These are phyloP conservation scores for Hyphopichia pseudoburtonii DNA, from an alignment of 1,139 yeast species.

Conservation along the genomic window DNA sequence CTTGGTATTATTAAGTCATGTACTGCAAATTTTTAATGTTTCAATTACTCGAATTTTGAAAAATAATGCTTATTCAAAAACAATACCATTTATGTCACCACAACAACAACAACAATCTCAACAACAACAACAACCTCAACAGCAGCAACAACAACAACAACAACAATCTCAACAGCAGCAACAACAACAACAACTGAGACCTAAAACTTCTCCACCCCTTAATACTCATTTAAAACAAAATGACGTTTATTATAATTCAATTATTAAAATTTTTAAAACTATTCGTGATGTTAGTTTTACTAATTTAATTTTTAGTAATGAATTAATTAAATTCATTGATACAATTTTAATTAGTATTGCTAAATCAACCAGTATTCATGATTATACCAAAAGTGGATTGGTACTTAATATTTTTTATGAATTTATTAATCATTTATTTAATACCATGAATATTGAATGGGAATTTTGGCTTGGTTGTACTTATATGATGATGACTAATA, in stretches of 20 bases:
- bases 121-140: conserved; percentile 11
- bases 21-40: conserved; percentile 35
- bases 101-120: conserved; percentile 7
- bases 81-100: conserved; percentile 15
- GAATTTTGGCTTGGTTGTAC: conserved; percentile 70
- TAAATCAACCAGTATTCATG: conserved; percentile 43
- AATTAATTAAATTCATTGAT: conserved; percentile 23
- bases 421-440: conserved; percentile 38
- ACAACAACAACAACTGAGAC: conserved; percentile 7
- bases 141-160: conserved; percentile 6
- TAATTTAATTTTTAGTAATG: conserved; percentile 3
- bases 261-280: conserved; percentile 43
- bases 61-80: conserved; percentile 12
- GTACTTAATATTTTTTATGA: conserved; percentile 48
- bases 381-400: conserved; percentile 43
- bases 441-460: conserved; percentile 56
- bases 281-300: conserved; percentile 45
- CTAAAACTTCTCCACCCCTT: conserved; percentile 10
- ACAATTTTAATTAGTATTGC: conserved; percentile 38
- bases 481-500: conserved; percentile 53
- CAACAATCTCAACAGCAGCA: conserved; percentile 5
- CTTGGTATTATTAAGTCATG: conserved; percentile 36
- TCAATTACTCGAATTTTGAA: conserved; percentile 34
- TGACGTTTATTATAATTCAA: conserved; percentile 37
- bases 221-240: conserved; percentile 17